Evolutionary conservation across 208 protist species (phyloP).

Genomic region (Leptomonas seymouri): DNA sequence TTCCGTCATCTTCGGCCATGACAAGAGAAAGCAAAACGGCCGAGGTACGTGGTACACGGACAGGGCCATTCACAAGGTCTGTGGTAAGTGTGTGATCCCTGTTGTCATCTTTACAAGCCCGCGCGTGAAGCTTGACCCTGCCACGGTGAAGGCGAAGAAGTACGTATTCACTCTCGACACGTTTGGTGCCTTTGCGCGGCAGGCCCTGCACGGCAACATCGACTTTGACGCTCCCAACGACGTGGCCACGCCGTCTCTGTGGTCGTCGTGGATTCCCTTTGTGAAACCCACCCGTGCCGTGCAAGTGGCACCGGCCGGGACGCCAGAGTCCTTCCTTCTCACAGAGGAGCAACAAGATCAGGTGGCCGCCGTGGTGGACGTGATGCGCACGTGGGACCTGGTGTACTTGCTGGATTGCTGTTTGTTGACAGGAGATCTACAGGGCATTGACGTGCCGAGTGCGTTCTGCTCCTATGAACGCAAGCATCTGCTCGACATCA

Average conservation of each 20-base stretch:
- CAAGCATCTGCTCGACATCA: conserved; percentile 70
- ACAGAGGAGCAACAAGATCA: conserved; percentile 35
- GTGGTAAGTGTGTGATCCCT: conserved; percentile 70
- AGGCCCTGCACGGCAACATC: conserved; percentile 42
- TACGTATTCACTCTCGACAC: conserved; percentile 74
- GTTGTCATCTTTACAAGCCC: conserved; percentile 89
- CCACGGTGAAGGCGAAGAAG: conserved; percentile 61
- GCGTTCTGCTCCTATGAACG: conserved; percentile 64
- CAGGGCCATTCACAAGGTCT: conserved; percentile 68
- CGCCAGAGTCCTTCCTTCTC: conserved; percentile 24
- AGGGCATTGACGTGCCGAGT: conserved; percentile 49
- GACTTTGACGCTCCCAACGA: conserved; percentile 35
- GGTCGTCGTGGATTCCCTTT: conserved; percentile 21
- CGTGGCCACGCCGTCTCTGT: conserved; percentile 12
- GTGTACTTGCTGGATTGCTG: conserved; percentile 74
- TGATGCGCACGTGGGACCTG: conserved; percentile 88
- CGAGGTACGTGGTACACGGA: conserved; percentile 84
- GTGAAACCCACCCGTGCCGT: not conserved
- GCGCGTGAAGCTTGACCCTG: conserved; percentile 69
- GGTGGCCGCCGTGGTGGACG: conserved; percentile 55
- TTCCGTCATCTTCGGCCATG: conserved; percentile 1
- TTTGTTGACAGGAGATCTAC: conserved; percentile 73
- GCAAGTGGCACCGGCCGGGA: not conserved
- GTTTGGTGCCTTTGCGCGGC: conserved; percentile 64
- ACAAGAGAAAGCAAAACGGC: not conserved